Base-by-base conservation (phyloP, 345 rosid species). In the Populus pruinosa region DNA sequence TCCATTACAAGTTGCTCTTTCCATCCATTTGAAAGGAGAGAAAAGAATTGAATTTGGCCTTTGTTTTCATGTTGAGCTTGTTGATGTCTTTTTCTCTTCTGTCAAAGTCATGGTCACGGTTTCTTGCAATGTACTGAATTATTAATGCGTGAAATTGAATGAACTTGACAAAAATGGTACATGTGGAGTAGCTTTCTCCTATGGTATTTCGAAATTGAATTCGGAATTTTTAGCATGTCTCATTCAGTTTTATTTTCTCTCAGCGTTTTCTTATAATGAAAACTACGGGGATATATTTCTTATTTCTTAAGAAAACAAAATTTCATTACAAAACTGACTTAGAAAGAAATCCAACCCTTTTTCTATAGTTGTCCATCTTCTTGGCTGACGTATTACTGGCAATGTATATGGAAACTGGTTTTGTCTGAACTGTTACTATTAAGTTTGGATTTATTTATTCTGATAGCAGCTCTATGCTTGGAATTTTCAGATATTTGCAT, bases 401-500 rank as follows among this genome's bases (percentile, higher is more conserved):
- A 73, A 18, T 56, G 43, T 35, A 39, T 23, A 29, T 29, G 20
- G n/a, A 13, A 29, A 41, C 62, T 35, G 38, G 63, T 64, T 39
- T 14, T 39, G 62, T 59, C 27, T 2, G 67, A 63, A 23, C 9
- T 36, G 39, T 33, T 78, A 35, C 14, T 21, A 49, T 65, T 35
- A 36, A 75, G 50, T 67, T 47, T 25, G 77, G 23, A 16, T 73
- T 63, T 44, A 55, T 61, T 53, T 33, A 14, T 53, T 38, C 63
- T 78, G 75, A 75, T 49, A 41, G 67, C 5, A 43, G 64, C 70
- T 62, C 55, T 9, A 36, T 75, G 49, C 47, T 78, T 75, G 29
- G 76, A 39, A 68, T 23, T 80, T 55, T 9, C 79, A 91, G 97
- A 81, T 93, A 13, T 92, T 94, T 71, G 98, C 97, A 0, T 67